Conservation (phyloP, 768 basidiomycete genomes). For the Mycena olivaceomarginata region DNA sequence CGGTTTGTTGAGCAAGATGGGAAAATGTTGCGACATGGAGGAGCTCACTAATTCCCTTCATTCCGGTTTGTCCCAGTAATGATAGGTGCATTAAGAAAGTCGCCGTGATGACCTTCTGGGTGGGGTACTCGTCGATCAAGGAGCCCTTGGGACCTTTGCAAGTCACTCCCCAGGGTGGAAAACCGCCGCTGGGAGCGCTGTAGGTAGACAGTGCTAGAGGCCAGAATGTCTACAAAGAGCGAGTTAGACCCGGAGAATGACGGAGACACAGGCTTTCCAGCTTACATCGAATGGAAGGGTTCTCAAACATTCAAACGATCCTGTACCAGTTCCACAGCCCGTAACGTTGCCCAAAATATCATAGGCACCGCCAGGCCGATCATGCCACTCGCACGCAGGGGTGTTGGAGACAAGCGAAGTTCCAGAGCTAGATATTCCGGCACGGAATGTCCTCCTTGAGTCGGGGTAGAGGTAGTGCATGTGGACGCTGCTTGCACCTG, state of each 20-base stretch:
- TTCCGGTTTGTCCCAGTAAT: conserved; percentile 20
- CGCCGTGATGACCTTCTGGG: conserved; percentile 21
- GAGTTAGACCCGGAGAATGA: not conserved
- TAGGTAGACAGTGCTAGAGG: conserved; percentile 9
- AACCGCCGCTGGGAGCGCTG: not conserved
- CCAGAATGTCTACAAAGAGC: conserved; percentile 12
- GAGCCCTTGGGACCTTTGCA: conserved; percentile 28
- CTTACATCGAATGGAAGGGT: conserved; percentile 24
- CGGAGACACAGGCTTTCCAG: too few relatives aligned
- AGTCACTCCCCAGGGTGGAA: conserved; percentile 13
- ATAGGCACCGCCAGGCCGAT: conserved; percentile 28
- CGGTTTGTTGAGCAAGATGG: too few relatives aligned
- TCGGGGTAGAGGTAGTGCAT: conserved; percentile 25
- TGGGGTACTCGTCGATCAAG: conserved; percentile 23
- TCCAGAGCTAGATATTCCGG: conserved; percentile 21
- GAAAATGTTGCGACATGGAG: not conserved
- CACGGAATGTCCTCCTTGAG: conserved; percentile 15
- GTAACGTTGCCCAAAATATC: conserved; percentile 21
- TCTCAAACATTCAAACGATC: conserved; percentile 27
- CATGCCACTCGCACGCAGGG: conserved; percentile 30
- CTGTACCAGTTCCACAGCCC: conserved; percentile 13
- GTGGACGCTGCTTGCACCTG: conserved; percentile 18
- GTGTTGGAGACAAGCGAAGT: conserved; percentile 12
- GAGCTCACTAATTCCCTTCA: conserved; percentile 16
- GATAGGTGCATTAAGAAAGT: conserved; percentile 25